These are phyloP conservation scores for Mychonastes homosphaera DNA, from an alignment of 139 green algal genomes.

Conservation along the genomic window DNA sequence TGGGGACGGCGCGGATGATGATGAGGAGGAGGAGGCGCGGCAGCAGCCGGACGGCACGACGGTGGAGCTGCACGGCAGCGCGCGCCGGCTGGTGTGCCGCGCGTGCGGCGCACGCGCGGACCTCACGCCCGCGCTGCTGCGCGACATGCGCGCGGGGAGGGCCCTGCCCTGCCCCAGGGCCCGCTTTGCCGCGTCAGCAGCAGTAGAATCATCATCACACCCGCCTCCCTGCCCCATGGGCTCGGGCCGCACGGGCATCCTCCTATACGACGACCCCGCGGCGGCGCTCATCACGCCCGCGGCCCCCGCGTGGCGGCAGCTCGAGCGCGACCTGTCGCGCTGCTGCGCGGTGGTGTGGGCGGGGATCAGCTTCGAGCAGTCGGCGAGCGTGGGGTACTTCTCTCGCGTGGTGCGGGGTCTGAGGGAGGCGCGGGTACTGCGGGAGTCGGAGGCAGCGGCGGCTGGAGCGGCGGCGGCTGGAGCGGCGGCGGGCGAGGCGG, in stretches of 20 bases:
- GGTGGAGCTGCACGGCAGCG: slow-evolving; percentile 86
- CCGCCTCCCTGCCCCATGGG: not conserved
- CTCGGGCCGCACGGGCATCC: too few species aligned
- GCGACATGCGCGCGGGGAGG: not conserved
- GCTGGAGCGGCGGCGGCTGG: slow-evolving; percentile 7
- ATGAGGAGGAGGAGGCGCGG: too few species aligned
- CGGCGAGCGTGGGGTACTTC: slow-evolving; percentile 77
- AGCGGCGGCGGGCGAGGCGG: slow-evolving; percentile 21
- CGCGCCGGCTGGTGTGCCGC: slow-evolving; percentile 15
- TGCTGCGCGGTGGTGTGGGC: slow-evolving; percentile 78
- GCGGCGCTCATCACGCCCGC: slow-evolving; percentile 71
- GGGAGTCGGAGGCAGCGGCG: slow-evolving; percentile 21
- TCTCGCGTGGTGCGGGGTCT: not conserved
- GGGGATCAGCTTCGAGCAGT: slow-evolving; percentile 88
- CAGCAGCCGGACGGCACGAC: slow-evolving; percentile 59
- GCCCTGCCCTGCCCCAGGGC: too few species aligned
- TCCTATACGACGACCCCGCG: slow-evolving; percentile 88
- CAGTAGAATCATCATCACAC: too few species aligned
- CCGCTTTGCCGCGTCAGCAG: too few species aligned
- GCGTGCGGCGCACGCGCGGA: not conserved
- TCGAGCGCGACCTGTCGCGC: slow-evolving; percentile 68
- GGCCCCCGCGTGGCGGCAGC: slow-evolving; percentile 66
- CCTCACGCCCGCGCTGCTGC: not conserved
- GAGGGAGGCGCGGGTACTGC: not conserved
- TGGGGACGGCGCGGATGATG: too few species aligned